Base-by-base conservation (phyloP, 495 filamentous ascomycete species). In the Penicillium canescens region DNA sequence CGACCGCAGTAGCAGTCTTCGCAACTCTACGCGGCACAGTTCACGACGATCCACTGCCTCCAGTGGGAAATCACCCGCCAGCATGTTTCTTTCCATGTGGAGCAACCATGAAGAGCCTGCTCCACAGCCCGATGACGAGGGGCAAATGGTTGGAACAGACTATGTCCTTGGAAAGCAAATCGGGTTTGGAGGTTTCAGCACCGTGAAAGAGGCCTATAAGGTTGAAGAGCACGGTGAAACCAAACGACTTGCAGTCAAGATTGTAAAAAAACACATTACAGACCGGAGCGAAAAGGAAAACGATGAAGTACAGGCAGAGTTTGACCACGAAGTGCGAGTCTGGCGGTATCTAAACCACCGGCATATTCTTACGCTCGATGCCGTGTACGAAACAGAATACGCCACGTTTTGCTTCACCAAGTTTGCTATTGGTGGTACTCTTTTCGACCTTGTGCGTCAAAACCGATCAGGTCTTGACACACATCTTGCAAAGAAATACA, bases 371-470 rank as follows among this genome's bases (percentile, higher is more conserved):
- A 79, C 82, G 0, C 74, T 91, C 3, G 77, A 88, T 54, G 79
- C 79, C 4, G 87, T 89, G 11, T 88, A 86, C 62, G 84, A 86
- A 62, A 88, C 83, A 12, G 79, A 86, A 38, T 86, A 79, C 49
- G 87, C 87, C 11, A 91, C 86, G 0, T 90, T 85, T 61, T 89
- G 87, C 59, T 88, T 91, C 69, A 91, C 84, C 37, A 80, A 83
- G 48, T 72, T 88, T 28, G 82, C 82, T 46, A 80, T 79, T 13
- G 86, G 85, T 39, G 87, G 87, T 18, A 89, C 83, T 20, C 73
- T 91, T n/a, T 87, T 86, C 55, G 86, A 90, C 57, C 61, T 88
- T 21, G 70, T 91, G 16, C 81, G 83, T 35, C 73, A 74, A 23
- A 82, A 84, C 42, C 82, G 85, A 8, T 59, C 71, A 36, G 87